These are phyloP conservation scores for Pyricularia sp. DNA, from an alignment of 2,329 filamentous ascomycete species.

Conservation along the genomic window DNA sequence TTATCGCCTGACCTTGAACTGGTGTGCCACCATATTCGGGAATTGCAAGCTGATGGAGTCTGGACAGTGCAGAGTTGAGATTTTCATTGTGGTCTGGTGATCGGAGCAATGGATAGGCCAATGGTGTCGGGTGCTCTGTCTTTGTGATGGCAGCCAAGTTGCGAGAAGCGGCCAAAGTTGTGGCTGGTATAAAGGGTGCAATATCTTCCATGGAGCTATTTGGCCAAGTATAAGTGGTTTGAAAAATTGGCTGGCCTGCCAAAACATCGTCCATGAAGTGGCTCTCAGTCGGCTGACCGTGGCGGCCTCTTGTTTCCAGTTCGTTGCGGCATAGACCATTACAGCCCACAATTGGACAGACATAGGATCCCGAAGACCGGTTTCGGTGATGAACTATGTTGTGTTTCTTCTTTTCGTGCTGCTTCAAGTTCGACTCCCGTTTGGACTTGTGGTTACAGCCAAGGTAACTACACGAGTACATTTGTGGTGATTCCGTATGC, in stretches of 20 bases:
- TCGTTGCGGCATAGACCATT: background rate
- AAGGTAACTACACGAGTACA: slow-evolving; percentile 52
- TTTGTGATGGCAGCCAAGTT: background rate
- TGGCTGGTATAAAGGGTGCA: background rate
- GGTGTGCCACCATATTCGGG: background rate
- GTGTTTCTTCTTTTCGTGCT: slow-evolving; percentile 76
- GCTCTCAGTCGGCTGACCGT: background rate
- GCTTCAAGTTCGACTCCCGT: slow-evolving; percentile 70
- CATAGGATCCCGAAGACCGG: slow-evolving; percentile 38
- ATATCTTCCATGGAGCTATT: background rate
- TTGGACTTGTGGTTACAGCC: slow-evolving; percentile 62
- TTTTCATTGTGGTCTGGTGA: background rate
- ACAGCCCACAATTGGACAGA: background rate
- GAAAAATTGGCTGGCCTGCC: background rate
- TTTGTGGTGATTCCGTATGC: slow-evolving; percentile 50
- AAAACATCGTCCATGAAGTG: background rate
- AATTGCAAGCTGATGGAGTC: background rate
- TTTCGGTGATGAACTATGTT: slow-evolving; percentile 59
- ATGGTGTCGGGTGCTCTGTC: background rate
- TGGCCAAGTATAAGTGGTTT: background rate
- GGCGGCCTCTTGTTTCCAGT: background rate
- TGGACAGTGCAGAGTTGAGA: background rate
- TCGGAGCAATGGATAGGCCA: background rate
- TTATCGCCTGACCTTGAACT: background rate
- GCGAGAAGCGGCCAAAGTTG: background rate